A percentile compares a stretch with the other conserved stretches of the same genome.
phyloP scores from a whole-genome alignment of 164 flowering plant species.

The Stephania yunnanensis region DNA sequence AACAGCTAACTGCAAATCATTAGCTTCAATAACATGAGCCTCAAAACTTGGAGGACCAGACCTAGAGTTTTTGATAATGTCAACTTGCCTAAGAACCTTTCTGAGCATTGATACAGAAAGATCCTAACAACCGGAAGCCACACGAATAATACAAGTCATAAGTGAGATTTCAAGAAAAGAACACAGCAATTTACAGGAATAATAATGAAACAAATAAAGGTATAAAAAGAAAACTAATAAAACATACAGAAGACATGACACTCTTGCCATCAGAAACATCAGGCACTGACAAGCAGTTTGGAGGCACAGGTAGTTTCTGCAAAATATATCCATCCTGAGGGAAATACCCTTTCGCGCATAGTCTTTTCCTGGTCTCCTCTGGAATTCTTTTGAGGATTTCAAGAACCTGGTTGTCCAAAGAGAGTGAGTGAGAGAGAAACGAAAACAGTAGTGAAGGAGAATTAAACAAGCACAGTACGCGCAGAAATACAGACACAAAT shows the following conservation, averaged over 20 bases:
- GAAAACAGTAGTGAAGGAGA: not conserved
- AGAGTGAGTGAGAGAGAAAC: not conserved
- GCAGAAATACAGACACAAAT: not conserved
- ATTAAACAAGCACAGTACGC: not conserved
- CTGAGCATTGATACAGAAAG: constrained; percentile 55
- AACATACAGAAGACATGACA: constrained; percentile 76
- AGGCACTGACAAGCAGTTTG: constrained; percentile 90
- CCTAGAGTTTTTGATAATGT: constrained; percentile 65
- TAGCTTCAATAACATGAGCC: constrained; percentile 73
- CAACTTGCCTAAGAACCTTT: constrained; percentile 71
- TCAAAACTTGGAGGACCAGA: constrained; percentile 81
- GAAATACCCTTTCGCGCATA: constrained; percentile 54
- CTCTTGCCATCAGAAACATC: constrained; percentile 77
- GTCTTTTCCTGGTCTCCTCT: constrained; percentile 55
- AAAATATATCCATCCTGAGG: constrained; percentile 80
- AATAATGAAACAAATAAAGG: not conserved
- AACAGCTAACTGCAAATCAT: constrained; percentile 65
- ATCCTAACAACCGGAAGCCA: constrained; percentile 45
- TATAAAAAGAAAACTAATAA: not conserved
- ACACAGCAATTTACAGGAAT: not conserved
- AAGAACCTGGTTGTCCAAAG: constrained; percentile 40
- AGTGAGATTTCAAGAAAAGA: not conserved
- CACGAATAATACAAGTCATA: not conserved
- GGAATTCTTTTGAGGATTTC: constrained; percentile 65
- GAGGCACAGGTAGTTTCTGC: constrained; percentile 80